Base-by-base conservation (phyloP, 257 asterid species). In the Ligustrum vulgare region DNA sequence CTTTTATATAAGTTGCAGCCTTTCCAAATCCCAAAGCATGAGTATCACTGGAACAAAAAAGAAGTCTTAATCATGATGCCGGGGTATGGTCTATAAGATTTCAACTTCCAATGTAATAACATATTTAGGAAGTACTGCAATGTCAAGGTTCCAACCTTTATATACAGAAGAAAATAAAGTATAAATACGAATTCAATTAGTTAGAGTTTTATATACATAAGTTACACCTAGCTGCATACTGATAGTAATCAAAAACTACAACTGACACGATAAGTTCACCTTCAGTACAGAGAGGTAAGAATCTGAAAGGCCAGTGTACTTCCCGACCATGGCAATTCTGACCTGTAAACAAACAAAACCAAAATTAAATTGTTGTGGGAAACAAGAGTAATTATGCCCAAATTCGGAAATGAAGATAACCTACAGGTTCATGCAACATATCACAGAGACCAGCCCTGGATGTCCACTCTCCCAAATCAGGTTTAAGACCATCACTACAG, bases 311-410 rank as follows among this genome's bases (percentile, higher is more conserved):
- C 94, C 96, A 25, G 94, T 91, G 83, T 91, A 91, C 82, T 91
- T 91, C n/a, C 96, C 96, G 67, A 91, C 96, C 94, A 91, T 89
- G 31, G 96, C 96, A 77, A 91, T 81, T 82, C 91, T 86, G 79
- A 91, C 92, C 96, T 90, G 86, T 78, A 69, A 76, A 75, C 60
- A 70, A 72, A 80, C 60, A 41, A 66, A 69, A 77, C 22, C 56
- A 11, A 11, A 0, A 37, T 82, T 16, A 34, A 73, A 69, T 72
- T 37, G 67, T 6, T 34, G 67, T 68, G 32, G 66, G 56, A 65
- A 75, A 51, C 73, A 62, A 65, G 72, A 58, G 65, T 67, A 78
- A 34, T 41, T 35, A 66, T 73, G 45, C n/a, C 37, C 72, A 58
- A 63, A 67, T 68, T 64, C 64, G 41, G 39, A 69, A 71, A 75